Evolutionary conservation across 176 grass and related monocot species (phyloP).

Genomic region (Musa schizocarpa): DNA sequence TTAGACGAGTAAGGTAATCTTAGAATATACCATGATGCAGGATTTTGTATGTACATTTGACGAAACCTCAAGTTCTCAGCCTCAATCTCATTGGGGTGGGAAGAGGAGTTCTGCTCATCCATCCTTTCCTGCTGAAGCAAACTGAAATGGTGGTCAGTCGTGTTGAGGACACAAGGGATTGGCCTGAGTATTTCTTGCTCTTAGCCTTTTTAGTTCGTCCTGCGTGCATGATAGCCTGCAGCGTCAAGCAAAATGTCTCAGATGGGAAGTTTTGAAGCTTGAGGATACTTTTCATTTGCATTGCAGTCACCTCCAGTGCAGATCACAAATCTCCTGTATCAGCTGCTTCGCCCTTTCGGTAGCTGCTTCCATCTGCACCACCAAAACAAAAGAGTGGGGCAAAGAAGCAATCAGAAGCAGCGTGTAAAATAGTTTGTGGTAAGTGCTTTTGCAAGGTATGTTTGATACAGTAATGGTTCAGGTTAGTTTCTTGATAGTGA

Average conservation of each 20-base stretch:
- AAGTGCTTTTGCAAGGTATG: too few species aligned
- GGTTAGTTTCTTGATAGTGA: too few species aligned
- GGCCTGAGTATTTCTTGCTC: conserved; percentile 58
- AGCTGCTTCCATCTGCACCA: conserved; percentile 63
- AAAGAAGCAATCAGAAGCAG: background rate
- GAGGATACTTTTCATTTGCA: background rate
- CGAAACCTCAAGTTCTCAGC: too few species aligned
- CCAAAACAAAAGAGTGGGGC: too few species aligned
- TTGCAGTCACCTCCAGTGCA: conserved; percentile 65
- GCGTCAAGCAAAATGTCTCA: background rate
- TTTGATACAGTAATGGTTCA: too few species aligned
- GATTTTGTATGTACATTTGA: too few species aligned
- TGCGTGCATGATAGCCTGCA: conserved; percentile 62
- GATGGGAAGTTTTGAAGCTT: background rate
- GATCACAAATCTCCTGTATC: conserved; percentile 52
- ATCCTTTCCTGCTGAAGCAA: too few species aligned
- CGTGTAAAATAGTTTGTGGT: background rate
- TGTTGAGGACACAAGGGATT: background rate
- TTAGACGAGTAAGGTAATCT: background rate
- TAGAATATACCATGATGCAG: too few species aligned
- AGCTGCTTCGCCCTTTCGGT: conserved; percentile 80
- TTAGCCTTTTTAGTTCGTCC: conserved; percentile 77
- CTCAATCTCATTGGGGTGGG: too few species aligned
- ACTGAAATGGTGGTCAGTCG: too few species aligned
- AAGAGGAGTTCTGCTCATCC: too few species aligned